Evolutionary conservation across 2,329 filamentous ascomycete genomes (phyloP), one percentile per base, ranked within the genome.

Genomic region (Phaeosphaeriaceae sp.): DNA sequence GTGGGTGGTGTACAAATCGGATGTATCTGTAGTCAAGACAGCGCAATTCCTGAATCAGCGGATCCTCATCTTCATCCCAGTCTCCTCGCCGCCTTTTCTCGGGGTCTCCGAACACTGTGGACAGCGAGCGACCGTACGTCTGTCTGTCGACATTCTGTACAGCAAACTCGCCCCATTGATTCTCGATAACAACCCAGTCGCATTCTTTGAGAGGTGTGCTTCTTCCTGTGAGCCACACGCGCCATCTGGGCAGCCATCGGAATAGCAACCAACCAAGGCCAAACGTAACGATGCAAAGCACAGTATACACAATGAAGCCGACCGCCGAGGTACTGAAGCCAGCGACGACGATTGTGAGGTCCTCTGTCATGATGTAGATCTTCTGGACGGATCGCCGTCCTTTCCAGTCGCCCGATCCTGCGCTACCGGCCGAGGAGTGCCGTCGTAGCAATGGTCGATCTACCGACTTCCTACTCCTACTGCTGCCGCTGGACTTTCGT

Each of bases 101-200:
- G 1, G 84, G 80, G 1, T 84, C 77, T 0, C 91, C 91, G 72
- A 94, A 94, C 0, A 90, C 83, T 0, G 86, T 87, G 1, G 87
- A 89, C 42, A 90, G 77, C n/a, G 85, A 82, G 56, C 86, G 84
- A 7, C 84, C 87, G 71, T 89, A 90, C 9, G 74, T 75, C 64
- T 87, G 80, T 48, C 76, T 81, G 57, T 84, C 83, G 13, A 98
- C 84, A 50, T 88, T 73, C 70, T 96, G 86, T n/a, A 95, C 86
- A 13, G 85, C 84, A 76, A 98, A 91, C 77, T 98, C 94, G 50
- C 91, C 91, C 94, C 95, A 98, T 84, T 98, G 93, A 71, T 99
- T 97, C 85, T 97, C 95, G 63, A 98, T 86, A 25, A 96, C 93
- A 45, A 97, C 89, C 95, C 96, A 99, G 58, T 91, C 85, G 70